These are phyloP conservation scores for Bisporella sp. DNA, from an alignment of 2,329 filamentous ascomycete genomes.

Conservation along the genomic window DNA sequence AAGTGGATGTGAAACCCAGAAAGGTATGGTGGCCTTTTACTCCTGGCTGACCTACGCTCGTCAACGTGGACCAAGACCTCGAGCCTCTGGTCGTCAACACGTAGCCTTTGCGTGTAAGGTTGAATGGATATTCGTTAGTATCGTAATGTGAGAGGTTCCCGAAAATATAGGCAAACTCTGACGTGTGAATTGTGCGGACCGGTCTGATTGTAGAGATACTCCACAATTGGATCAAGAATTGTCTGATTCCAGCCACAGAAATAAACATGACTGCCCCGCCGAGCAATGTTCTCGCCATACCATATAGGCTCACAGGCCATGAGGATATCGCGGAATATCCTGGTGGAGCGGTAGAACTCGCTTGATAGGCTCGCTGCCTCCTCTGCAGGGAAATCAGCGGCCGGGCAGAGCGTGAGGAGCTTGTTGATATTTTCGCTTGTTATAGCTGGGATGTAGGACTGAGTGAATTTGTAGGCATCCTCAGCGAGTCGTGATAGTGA, in stretches of 20 bases:
- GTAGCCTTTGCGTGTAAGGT: constrained; percentile 29
- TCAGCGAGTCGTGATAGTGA: constrained; percentile 31
- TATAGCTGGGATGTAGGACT: constrained; percentile 32
- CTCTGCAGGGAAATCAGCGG: constrained; percentile 36
- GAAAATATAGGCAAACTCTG: constrained; percentile 47
- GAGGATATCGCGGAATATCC: constrained; percentile 44
- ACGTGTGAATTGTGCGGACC: constrained; percentile 40
- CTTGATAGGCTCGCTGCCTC: constrained; percentile 32
- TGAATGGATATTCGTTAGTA: not conserved
- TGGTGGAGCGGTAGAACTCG: constrained; percentile 43
- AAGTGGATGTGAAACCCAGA: constrained; percentile 33
- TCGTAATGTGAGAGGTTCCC: constrained; percentile 34
- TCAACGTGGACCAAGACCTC: constrained; percentile 42
- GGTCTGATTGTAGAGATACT: constrained; percentile 13
- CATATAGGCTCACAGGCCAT: constrained; percentile 42
- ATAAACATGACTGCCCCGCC: constrained; percentile 30
- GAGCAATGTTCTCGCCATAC: constrained; percentile 31
- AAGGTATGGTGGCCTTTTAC: constrained; percentile 31
- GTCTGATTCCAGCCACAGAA: constrained; percentile 49
- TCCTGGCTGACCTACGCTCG: constrained; percentile 31
- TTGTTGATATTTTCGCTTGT: constrained; percentile 28
- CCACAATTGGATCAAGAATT: constrained; percentile 34
- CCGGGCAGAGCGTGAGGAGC: constrained; percentile 44
- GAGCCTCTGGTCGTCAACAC: constrained; percentile 33
- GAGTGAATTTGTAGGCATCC: constrained; percentile 34